Evolutionary conservation across 176 grass and related monocot genomes (phyloP).

Genomic region (Musa acuminata): DNA sequence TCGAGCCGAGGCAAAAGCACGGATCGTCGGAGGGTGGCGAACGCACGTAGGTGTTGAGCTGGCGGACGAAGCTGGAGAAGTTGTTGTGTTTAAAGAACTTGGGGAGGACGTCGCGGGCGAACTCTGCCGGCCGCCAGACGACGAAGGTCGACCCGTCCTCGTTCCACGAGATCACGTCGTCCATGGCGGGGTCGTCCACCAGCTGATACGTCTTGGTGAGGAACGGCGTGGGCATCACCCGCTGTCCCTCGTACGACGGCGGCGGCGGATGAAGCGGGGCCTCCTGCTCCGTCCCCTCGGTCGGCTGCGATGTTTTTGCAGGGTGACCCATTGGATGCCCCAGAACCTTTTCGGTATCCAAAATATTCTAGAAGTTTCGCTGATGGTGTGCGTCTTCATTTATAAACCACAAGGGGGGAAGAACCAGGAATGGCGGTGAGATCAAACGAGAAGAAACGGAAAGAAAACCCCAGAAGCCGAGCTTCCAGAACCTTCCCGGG

Average conservation of each 20-base stretch:
- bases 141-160: constrained; percentile 13
- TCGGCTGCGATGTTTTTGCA: not conserved
- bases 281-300: not conserved
- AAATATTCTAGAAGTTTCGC: not conserved
- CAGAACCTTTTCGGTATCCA: not conserved
- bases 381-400: not conserved
- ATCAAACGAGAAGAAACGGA: not conserved
- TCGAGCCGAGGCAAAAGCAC: not conserved
- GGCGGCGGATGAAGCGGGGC: not conserved
- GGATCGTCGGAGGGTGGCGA: not conserved
- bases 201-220: constrained; percentile 20
- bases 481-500: constrained; percentile 1
- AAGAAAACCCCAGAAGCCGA: not conserved
- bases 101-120: constrained; percentile 14
- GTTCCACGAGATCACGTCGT: constrained; percentile 22
- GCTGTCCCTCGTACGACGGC: not conserved
- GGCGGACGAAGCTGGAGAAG: constrained; percentile 28
- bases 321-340: not conserved
- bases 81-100: constrained; percentile 28
- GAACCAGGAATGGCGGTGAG: not conserved
- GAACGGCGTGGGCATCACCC: constrained; percentile 5
- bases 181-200: constrained; percentile 13
- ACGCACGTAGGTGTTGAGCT: constrained; percentile 25
- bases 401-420: not conserved
- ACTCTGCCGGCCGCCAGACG: constrained; percentile 21